A percentile compares a stretch with the other conserved stretches of the same genome.
Conservation (phyloP, 495 filamentous ascomycete species). For the Glonium stellatum region DNA sequence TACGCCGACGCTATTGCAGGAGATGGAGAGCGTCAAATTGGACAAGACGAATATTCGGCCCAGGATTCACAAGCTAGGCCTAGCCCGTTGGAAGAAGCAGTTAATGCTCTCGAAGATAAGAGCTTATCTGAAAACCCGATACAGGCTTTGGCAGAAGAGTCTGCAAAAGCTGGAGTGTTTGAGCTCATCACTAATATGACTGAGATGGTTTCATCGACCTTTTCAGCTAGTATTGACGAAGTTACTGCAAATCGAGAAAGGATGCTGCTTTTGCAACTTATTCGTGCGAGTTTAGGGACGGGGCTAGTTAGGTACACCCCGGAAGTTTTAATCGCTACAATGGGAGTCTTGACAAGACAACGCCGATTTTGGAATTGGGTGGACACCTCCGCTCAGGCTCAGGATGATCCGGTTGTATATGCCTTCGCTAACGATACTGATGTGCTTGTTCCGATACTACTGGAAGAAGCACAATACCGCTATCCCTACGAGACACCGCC, state of each 20-base stretch:
- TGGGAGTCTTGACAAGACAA: constrained; percentile 14
- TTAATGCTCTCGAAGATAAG: constrained; percentile 7
- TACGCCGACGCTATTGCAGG: background rate
- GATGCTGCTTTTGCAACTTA: constrained; percentile 14
- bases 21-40: constrained; percentile 5
- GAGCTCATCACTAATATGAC: constrained; percentile 10
- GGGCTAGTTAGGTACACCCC: constrained; percentile 15
- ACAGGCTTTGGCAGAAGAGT: constrained; percentile 16
- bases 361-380: constrained; percentile 14
- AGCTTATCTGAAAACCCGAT: constrained; percentile 6
- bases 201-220: constrained; percentile 9
- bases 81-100: constrained; percentile 11
- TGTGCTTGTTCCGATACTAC: constrained; percentile 48
- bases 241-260: constrained; percentile 19
- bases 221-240: constrained; percentile 12
- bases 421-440: constrained; percentile 44
- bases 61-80: background rate
- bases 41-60: background rate
- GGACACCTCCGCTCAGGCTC: background rate
- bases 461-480: constrained; percentile 57
- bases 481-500: constrained; percentile 86
- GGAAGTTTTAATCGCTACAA: constrained; percentile 16
- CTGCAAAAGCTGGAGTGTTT: constrained; percentile 9
- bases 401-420: constrained; percentile 17
- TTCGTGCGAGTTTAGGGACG: constrained; percentile 17